Conservation (phyloP, 768 basidiomycete genomes). For the Rhodosporidiobolus odoratus region DNA sequence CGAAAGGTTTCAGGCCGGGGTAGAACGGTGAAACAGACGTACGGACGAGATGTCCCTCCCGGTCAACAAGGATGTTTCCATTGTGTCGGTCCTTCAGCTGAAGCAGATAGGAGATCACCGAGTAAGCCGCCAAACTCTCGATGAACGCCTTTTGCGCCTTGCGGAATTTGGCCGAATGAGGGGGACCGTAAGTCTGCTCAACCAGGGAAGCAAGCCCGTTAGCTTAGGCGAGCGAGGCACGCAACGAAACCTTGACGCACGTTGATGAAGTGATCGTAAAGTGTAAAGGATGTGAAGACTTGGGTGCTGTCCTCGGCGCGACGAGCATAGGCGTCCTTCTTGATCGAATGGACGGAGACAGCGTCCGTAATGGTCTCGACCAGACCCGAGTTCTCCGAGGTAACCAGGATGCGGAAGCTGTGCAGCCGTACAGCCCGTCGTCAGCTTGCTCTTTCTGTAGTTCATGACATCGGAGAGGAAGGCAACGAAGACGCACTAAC, state of each 20-base stretch:
- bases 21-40: neutral
- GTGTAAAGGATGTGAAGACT: conserved; percentile 58
- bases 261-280: conserved; percentile 85
- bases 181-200: conserved; percentile 77
- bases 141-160: conserved; percentile 85
- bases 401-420: conserved; percentile 94
- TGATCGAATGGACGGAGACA: conserved; percentile 97
- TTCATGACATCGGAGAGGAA: neutral
- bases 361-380: conserved; percentile 98
- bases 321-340: conserved; percentile 96
- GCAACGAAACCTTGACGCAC: conserved; percentile 52
- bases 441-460: neutral
- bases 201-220: neutral
- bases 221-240: neutral
- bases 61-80: conserved; percentile 92
- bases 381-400: conserved; percentile 82
- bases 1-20: neutral
- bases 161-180: conserved; percentile 75
- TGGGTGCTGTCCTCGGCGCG: conserved; percentile 54
- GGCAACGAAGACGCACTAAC: conserved; percentile 56
- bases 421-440: neutral
- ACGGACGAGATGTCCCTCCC: conserved; percentile 83
- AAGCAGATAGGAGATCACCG: conserved; percentile 87
- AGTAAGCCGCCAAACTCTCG: conserved; percentile 61
- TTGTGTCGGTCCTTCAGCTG: conserved; percentile 99